Evolutionary conservation across 2,329 filamentous ascomycete genomes (phyloP).

Genomic region (Neofusicoccum kwambonambiense): DNA sequence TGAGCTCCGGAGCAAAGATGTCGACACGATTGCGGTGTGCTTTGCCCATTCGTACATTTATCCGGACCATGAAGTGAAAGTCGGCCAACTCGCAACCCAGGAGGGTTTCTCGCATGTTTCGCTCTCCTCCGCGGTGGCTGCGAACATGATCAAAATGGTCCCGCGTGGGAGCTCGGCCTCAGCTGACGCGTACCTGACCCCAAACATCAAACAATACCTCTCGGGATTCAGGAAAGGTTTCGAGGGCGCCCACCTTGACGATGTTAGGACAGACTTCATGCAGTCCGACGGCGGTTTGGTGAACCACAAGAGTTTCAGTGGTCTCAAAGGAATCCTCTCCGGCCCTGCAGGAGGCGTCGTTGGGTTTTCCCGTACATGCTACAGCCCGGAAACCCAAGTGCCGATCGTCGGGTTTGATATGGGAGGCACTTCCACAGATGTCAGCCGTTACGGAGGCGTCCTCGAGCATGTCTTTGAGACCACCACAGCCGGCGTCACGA

Average conservation of each 20-base stretch:
- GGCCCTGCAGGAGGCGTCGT: conserved; percentile 93
- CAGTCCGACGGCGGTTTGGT: conserved; percentile 68
- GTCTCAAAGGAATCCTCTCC: conserved; percentile 79
- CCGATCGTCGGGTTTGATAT: conserved; percentile 96
- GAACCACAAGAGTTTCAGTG: conserved; percentile 65
- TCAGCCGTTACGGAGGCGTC: conserved; percentile 78
- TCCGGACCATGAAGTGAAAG: conserved; percentile 28
- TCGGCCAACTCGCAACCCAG: conserved; percentile 28
- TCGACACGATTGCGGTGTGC: conserved; percentile 37
- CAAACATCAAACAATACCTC: conserved; percentile 27
- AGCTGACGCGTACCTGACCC: conserved; percentile 30
- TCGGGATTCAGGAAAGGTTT: conserved; percentile 28
- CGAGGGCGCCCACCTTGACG: conserved; percentile 41
- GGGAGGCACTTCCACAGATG: conserved; percentile 90
- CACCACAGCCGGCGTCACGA: conserved; percentile 86
- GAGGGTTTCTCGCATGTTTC: conserved; percentile 32
- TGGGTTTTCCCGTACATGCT: conserved; percentile 90
- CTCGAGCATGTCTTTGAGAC: conserved; percentile 96
- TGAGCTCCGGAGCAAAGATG: conserved; percentile 31
- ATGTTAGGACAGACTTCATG: conserved; percentile 57
- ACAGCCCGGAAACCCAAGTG: conserved; percentile 75
- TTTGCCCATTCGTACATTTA: conserved; percentile 36
- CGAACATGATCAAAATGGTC: conserved; percentile 28
- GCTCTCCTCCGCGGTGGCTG: conserved; percentile 62
- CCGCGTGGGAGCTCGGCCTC: conserved; percentile 27